Base-by-base conservation (phyloP, 2,329 filamentous ascomycete genomes). In the Paracoccidioides brasiliensis region DNA sequence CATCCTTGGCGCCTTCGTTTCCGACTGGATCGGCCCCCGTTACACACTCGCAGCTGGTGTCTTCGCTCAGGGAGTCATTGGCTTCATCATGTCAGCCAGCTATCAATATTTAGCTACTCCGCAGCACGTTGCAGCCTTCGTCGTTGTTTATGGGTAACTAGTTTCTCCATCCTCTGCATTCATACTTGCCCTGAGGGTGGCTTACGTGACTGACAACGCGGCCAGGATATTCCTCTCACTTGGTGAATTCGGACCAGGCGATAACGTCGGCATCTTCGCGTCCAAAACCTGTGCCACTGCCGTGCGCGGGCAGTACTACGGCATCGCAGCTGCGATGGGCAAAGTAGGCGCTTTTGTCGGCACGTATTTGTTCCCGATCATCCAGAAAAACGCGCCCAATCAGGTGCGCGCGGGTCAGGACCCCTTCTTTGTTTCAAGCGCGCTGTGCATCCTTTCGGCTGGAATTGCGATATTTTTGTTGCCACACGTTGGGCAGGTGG, bases 241-340 rank as follows among this genome's bases (percentile, higher is more conserved):
- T 1, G 88, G 88, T 52, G 88, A 93, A 69, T 72, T 94, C 43
- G 90, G 90, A 0, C 89, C 90, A 0, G 90, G 90, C 10, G 87
- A 95, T 74, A 95, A 95, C 69, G 95, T 95, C 62, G 90, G 90
- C 2, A 78, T 95, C 0, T 70, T 94, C 35, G 90, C 90, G 0
- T 86, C 86, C 49, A 95, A 95, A 75, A 90, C 88, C 1, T 90
- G 84, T 64, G 88, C 90, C 0, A 95, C 90, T 4, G 85, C 86
- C 15, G 84, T 96, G n/a, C 80, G 90, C 42, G 90, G 90, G 2
- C 81, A 87, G 66, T 84, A 83, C 69, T 84, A 84, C 64, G 80
- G 72, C 7, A 73, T 75, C 53, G 74, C 74, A 6, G 74, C 74
- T 0, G 74, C 74, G 2, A 58, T 69, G 12, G 74, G 74, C 42